Conservation (phyloP, 441 rosid genomes). For the Populus tomentosa region DNA sequence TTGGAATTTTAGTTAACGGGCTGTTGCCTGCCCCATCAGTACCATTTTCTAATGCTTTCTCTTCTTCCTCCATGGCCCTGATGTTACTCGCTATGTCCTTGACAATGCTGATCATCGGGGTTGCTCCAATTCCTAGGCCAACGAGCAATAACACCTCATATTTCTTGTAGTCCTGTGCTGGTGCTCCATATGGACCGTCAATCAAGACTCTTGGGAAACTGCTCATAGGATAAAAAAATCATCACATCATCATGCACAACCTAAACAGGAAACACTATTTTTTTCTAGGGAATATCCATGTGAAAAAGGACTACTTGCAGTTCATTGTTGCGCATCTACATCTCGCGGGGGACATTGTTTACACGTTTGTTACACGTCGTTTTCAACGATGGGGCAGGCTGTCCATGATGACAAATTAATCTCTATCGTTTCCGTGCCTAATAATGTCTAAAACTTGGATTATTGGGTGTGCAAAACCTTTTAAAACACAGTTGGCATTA, state of each 20-base stretch:
- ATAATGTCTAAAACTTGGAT: background rate
- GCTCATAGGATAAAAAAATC: background rate
- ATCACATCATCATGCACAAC: background rate
- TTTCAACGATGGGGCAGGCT: background rate
- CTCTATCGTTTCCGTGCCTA: background rate
- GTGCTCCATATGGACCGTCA: constrained; percentile 98
- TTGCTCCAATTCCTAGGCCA: constrained; percentile 94
- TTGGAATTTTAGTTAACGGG: constrained; percentile 10
- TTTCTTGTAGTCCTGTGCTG: constrained; percentile 92
- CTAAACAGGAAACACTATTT: background rate
- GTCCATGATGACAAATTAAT: background rate
- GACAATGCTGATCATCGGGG: constrained; percentile 93
- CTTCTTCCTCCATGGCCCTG: constrained; percentile 39
- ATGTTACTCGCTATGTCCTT: constrained; percentile 91
- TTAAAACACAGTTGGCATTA: constrained; percentile 3
- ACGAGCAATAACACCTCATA: constrained; percentile 84
- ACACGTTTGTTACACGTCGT: constrained; percentile 4
- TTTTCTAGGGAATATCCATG: background rate
- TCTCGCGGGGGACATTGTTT: background rate
- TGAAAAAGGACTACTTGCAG: background rate
- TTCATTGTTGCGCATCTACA: background rate
- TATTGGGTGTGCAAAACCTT: background rate
- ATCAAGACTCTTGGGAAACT: constrained; percentile 76
- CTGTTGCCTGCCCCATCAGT: background rate
- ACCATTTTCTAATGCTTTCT: constrained; percentile 33